Evolutionary conservation across 2,329 filamentous ascomycete species (phyloP).

Genomic region (Metarhizium anisopliae): DNA sequence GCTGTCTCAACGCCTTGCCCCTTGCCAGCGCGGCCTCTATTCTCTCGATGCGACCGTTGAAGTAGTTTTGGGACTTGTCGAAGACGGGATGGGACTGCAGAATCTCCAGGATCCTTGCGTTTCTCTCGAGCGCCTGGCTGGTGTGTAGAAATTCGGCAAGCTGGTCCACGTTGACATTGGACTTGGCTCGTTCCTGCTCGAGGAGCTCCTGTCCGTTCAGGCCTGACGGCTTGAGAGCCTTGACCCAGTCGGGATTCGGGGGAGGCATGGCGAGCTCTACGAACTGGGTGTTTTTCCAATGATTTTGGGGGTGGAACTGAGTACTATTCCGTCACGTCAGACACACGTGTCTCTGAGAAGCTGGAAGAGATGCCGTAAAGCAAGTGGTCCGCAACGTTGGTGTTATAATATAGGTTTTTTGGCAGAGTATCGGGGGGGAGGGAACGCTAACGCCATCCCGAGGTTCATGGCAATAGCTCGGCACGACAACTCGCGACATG

Average conservation of each 20-base stretch:
- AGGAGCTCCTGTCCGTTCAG: constrained; percentile 64
- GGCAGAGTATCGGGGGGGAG: not conserved
- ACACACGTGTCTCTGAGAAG: not conserved
- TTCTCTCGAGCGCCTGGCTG: constrained; percentile 51
- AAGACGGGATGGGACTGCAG: constrained; percentile 61
- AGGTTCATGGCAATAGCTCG: not conserved
- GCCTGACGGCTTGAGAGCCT: constrained; percentile 35
- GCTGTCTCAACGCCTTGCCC: constrained; percentile 59
- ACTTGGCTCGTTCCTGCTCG: constrained; percentile 56
- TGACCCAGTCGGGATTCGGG: constrained; percentile 22
- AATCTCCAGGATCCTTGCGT: constrained; percentile 52
- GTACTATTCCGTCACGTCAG: not conserved
- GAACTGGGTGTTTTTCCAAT: not conserved
- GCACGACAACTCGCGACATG: not conserved
- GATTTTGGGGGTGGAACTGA: too few relatives aligned
- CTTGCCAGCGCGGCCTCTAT: constrained; percentile 62
- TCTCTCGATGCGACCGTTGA: constrained; percentile 58
- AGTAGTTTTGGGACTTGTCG: constrained; percentile 72
- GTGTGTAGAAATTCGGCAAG: constrained; percentile 63
- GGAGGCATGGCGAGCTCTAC: constrained; percentile 13
- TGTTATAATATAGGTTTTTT: not conserved
- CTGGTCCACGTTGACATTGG: constrained; percentile 57
- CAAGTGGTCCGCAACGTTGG: not conserved
- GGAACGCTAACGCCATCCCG: not conserved
- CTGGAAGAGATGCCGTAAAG: not conserved